Conservation (phyloP, 208 protist species). For the Perkinsela sp. region DNA sequence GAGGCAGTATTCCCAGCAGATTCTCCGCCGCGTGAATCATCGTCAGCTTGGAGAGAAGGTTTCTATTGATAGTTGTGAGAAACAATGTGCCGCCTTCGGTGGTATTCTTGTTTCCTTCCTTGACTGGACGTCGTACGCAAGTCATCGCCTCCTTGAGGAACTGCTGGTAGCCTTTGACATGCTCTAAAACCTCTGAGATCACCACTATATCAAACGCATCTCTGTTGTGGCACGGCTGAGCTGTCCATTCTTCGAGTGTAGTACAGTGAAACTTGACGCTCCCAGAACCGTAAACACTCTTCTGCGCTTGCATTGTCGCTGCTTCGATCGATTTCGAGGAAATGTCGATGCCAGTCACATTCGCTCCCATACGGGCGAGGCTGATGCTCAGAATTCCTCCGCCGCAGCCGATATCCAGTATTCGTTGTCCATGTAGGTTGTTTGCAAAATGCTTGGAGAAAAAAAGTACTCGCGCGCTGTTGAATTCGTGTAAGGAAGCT, state of each 20-base stretch:
- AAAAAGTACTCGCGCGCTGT: constrained; percentile 10
- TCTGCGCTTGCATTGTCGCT: constrained; percentile 11
- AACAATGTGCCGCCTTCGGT: constrained; percentile 12
- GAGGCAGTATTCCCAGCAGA: constrained; percentile 10
- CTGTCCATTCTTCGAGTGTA: not conserved
- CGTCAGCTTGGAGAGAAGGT: constrained; percentile 8
- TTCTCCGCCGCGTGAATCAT: constrained; percentile 12
- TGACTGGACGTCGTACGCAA: constrained; percentile 5
- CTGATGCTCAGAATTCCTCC: constrained; percentile 14
- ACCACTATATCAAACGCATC: constrained; percentile 12
- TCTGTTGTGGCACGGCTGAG: constrained; percentile 1
- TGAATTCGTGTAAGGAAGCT: constrained; percentile 17
- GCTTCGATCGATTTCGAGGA: constrained; percentile 4
- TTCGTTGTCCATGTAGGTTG: constrained; percentile 4
- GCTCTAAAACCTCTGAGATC: constrained; percentile 18
- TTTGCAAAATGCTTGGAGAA: not conserved
- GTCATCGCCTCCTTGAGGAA: constrained; percentile 7
- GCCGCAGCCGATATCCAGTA: constrained; percentile 23
- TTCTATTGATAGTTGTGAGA: constrained; percentile 17
- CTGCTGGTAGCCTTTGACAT: constrained; percentile 10
- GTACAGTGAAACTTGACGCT: not conserved
- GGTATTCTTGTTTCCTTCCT: no score
- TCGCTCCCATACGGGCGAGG: constrained; percentile 11
- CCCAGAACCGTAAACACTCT: constrained; percentile 3
- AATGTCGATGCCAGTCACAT: constrained; percentile 13